Percentiles rank a stretch among this genome's conserved stretches.
These are phyloP conservation scores for Piedraia hortae DNA, from an alignment of 2,329 filamentous ascomycete genomes.

Conservation along the genomic window DNA sequence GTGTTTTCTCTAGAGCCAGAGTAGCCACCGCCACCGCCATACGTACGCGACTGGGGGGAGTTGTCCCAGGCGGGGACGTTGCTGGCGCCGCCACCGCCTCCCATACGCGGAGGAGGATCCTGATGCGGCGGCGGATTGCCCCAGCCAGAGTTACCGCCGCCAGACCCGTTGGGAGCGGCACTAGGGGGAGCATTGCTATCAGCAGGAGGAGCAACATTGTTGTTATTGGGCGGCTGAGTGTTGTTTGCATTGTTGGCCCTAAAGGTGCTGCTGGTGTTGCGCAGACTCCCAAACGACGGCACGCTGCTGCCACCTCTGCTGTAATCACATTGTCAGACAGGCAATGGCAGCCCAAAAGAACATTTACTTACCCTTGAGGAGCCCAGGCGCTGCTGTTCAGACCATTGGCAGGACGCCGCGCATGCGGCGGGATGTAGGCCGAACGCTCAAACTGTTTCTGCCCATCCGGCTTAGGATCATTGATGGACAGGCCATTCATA, in stretches of 20 bases:
- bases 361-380: constrained; percentile 7
- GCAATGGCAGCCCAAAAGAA: background rate
- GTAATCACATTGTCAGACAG: too few species aligned
- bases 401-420: constrained; percentile 29
- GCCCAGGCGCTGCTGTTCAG: constrained; percentile 35
- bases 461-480: constrained; percentile 33
- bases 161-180: too few species aligned
- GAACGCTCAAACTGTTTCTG: constrained; percentile 27
- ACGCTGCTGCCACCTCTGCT: constrained; percentile 20
- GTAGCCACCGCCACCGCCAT: constrained; percentile 23
- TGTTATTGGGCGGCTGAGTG: too few species aligned
- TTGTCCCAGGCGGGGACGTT: constrained; percentile 27
- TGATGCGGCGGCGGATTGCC: too few species aligned
- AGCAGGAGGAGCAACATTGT: too few species aligned
- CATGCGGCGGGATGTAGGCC: constrained; percentile 63
- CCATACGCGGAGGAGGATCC: too few species aligned
- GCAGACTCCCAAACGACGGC: constrained; percentile 10
- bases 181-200: too few species aligned
- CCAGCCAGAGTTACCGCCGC: too few species aligned
- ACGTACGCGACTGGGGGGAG: constrained; percentile 27
- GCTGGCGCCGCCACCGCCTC: too few species aligned
- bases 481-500: constrained; percentile 48
- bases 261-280: too few species aligned
- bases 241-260: too few species aligned
- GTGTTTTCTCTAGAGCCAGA: constrained; percentile 29